A percentile compares a stretch with the other conserved stretches of the same genome.
phyloP scores from a whole-genome alignment of 148 eudicot species.

The Rhododendron mucronatum region DNA sequence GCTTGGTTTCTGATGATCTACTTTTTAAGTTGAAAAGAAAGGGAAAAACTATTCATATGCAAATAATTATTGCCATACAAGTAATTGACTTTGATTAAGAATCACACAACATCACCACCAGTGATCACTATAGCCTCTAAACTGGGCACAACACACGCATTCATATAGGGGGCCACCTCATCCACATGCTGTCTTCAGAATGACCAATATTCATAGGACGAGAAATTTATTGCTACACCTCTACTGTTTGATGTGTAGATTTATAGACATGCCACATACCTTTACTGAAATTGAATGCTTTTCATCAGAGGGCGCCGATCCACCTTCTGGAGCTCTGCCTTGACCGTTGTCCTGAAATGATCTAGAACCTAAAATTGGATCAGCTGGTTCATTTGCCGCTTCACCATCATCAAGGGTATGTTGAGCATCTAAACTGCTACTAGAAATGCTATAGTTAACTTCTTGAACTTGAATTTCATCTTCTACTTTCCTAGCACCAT shows the following conservation, averaged over 20 bases:
- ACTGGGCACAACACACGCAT: not conserved
- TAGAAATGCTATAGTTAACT: conserved; percentile 2
- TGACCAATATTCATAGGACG: not conserved
- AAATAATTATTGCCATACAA: not conserved
- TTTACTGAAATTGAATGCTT: conserved; percentile 36
- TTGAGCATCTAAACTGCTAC: conserved; percentile 10
- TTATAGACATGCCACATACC: conserved; percentile 11
- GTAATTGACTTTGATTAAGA: not conserved
- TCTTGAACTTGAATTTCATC: conserved; percentile 11
- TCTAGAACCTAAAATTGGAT: conserved; percentile 6
- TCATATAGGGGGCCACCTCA: not conserved
- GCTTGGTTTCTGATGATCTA: not conserved
- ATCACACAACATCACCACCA: not conserved
- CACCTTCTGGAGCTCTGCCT: conserved; percentile 11
- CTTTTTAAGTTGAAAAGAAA: not conserved
- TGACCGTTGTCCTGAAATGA: conserved; percentile 13
- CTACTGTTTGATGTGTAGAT: not conserved
- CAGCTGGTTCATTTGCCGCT: conserved; percentile 12
- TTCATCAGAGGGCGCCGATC: conserved; percentile 15
- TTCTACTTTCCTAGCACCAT: not conserved
- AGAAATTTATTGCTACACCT: not conserved
- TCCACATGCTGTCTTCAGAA: not conserved
- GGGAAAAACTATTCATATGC: not conserved
- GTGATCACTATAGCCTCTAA: not conserved
- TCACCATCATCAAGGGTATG: conserved; percentile 12